A percentile compares a stretch with the other conserved stretches of the same genome.
Evolutionary conservation across 129 eudicot genomes (phyloP).

Genomic region (Calendula officinalis): DNA sequence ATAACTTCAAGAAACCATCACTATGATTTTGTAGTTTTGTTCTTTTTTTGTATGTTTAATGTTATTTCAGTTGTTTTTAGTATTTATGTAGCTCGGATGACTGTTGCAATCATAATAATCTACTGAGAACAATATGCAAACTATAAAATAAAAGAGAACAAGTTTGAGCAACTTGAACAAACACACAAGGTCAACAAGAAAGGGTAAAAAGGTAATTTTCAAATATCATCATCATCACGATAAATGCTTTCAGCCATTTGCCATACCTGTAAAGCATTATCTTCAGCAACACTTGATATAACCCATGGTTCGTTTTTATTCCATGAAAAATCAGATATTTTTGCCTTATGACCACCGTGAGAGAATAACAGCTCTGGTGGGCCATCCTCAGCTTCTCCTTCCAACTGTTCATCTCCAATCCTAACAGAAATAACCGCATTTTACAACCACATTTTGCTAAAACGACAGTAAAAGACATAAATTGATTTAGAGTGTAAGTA

Average conservation of each 20-base stretch:
- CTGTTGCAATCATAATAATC: not conserved
- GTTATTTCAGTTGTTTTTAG: constrained; percentile 11
- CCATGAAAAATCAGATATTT: constrained; percentile 96
- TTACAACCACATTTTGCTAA: not conserved
- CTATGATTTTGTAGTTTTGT: constrained; percentile 8
- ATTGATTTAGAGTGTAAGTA: constrained; percentile 19
- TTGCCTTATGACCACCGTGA: constrained; percentile 97
- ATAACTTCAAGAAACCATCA: constrained; percentile 11
- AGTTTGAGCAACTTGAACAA: not conserved
- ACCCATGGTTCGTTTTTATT: constrained; percentile 92
- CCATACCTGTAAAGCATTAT: constrained; percentile 74
- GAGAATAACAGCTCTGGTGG: constrained; percentile 96
- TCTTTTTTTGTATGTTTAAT: constrained; percentile 20
- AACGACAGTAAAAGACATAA: not conserved
- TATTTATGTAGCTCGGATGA: constrained; percentile 18
- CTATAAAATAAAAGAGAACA: not conserved
- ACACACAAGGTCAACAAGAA: not conserved
- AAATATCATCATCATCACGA: constrained; percentile 58
- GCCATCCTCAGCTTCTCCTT: constrained; percentile 98
- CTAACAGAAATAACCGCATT: constrained; percentile 26
- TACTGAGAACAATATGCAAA: not conserved
- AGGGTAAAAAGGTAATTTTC: constrained; percentile 1
- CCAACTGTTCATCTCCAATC: constrained; percentile 95
- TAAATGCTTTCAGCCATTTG: constrained; percentile 83
- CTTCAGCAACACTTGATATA: constrained; percentile 81